Percentiles rank a stretch among this genome's conserved stretches.
Evolutionary conservation across 164 flowering plant genomes (phyloP).

Genomic region (Platanus orientalis): DNA sequence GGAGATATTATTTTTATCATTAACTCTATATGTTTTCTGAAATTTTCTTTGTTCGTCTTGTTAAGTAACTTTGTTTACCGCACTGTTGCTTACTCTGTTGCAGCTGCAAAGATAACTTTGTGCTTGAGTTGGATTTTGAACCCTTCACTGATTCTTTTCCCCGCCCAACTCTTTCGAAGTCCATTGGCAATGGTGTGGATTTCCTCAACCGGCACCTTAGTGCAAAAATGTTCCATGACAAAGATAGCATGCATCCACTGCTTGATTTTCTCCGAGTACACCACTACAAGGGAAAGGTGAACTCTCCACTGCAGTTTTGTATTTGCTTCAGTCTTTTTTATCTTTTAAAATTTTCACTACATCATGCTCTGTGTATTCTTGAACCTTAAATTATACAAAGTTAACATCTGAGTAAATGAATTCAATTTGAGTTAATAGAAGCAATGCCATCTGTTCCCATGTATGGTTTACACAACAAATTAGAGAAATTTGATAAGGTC

Average conservation of each 20-base stretch:
- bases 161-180: slow-evolving; percentile 37
- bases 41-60: background rate
- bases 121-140: slow-evolving; percentile 1
- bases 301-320: background rate
- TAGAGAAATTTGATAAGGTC: background rate
- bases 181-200: slow-evolving; percentile 52
- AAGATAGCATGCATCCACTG: slow-evolving; percentile 23
- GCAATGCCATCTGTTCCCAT: too few species aligned
- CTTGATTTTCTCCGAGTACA: slow-evolving; percentile 10
- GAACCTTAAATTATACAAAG: too few species aligned
- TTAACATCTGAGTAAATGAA: too few species aligned
- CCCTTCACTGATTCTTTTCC: slow-evolving; percentile 35
- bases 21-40: background rate
- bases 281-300: slow-evolving; percentile 13
- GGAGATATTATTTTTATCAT: background rate
- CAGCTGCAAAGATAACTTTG: background rate
- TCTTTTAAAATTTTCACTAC: background rate
- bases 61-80: too few species aligned
- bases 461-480: too few species aligned
- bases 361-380: background rate
- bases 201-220: slow-evolving; percentile 39
- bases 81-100: background rate
- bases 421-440: background rate
- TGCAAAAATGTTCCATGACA: slow-evolving; percentile 27
- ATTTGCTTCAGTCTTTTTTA: too few species aligned